Conservation (phyloP, 192 early-diverging fungal species). For the Rhizophlyctis rosea region DNA sequence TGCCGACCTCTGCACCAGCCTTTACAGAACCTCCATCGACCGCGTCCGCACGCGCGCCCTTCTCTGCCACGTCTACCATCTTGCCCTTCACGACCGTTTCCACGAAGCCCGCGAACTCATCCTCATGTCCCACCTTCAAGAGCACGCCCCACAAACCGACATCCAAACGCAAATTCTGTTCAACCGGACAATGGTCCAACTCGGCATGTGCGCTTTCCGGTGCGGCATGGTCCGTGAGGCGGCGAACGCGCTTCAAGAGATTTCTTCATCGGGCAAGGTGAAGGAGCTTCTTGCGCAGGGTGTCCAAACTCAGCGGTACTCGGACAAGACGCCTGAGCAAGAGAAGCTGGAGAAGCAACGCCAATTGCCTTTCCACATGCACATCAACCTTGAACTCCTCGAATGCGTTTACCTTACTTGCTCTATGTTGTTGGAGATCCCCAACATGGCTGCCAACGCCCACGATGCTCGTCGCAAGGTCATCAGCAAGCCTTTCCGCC, state of each 20-base stretch:
- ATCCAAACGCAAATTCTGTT: slow-evolving; percentile 90
- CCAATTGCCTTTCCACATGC: slow-evolving; percentile 99
- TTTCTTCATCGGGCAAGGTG: slow-evolving; percentile 74
- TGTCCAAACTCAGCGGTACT: slow-evolving; percentile 65
- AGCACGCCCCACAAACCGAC: slow-evolving; percentile 84
- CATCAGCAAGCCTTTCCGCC: slow-evolving; percentile 88
- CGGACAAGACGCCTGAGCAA: slow-evolving; percentile 82
- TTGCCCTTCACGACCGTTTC: slow-evolving; percentile 95
- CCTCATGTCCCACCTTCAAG: slow-evolving; percentile 98
- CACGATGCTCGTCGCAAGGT: slow-evolving; percentile 61
- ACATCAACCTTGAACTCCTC: slow-evolving; percentile 97
- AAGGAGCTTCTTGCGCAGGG: slow-evolving; percentile 96
- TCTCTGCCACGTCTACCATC: slow-evolving; percentile 96
- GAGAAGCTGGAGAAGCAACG: slow-evolving; percentile 91
- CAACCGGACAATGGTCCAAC: slow-evolving; percentile 94
- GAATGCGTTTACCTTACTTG: slow-evolving; percentile 95
- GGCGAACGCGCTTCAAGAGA: slow-evolving; percentile 83
- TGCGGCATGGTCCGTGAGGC: slow-evolving; percentile 86
- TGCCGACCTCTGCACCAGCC: slow-evolving; percentile 77
- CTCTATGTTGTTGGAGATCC: slow-evolving; percentile 98
- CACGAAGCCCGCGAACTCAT: slow-evolving; percentile 90
- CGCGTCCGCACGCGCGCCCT: slow-evolving; percentile 89
- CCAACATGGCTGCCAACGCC: slow-evolving; percentile 78
- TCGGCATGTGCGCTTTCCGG: slow-evolving; percentile 96
- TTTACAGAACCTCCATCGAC: slow-evolving; percentile 83